These are phyloP conservation scores for Leishmania braziliensis DNA, from an alignment of 208 protist species.

Conservation along the genomic window DNA sequence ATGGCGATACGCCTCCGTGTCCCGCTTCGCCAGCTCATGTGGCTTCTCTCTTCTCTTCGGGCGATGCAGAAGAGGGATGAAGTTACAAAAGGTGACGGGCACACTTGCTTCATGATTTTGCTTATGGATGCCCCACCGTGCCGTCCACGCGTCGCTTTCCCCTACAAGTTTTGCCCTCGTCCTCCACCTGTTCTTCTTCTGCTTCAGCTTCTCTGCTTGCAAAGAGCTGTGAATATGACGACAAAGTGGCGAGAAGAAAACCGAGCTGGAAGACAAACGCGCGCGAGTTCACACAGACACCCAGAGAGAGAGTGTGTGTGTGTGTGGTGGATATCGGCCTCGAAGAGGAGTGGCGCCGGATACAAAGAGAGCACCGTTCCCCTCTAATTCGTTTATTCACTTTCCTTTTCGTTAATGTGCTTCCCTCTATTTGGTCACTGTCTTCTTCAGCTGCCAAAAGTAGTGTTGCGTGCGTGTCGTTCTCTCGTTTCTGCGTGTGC, in stretches of 20 bases:
- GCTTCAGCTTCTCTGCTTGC: background rate
- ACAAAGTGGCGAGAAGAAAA: no score
- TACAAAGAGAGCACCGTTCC: background rate
- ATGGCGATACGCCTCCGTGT: background rate
- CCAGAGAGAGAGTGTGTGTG: background rate
- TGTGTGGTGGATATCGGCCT: background rate
- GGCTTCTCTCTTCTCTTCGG: background rate
- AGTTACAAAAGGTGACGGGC: background rate
- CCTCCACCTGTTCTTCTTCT: background rate
- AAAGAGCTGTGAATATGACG: background rate
- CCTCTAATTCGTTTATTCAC: background rate
- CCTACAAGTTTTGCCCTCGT: background rate
- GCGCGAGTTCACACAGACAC: background rate
- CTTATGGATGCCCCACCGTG: background rate
- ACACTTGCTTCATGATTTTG: background rate
- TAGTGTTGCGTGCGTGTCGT: background rate
- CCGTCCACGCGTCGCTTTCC: background rate
- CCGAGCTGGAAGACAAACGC: background rate
- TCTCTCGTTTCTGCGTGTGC: background rate
- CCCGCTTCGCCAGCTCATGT: background rate
- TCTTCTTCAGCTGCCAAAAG: background rate
- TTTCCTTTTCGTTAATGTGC: background rate
- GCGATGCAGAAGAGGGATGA: background rate
- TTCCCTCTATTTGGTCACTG: background rate
- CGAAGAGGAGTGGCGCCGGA: background rate